phyloP scores from a whole-genome alignment of 805 yeast species.

The Geotrichum ghanense region DNA sequence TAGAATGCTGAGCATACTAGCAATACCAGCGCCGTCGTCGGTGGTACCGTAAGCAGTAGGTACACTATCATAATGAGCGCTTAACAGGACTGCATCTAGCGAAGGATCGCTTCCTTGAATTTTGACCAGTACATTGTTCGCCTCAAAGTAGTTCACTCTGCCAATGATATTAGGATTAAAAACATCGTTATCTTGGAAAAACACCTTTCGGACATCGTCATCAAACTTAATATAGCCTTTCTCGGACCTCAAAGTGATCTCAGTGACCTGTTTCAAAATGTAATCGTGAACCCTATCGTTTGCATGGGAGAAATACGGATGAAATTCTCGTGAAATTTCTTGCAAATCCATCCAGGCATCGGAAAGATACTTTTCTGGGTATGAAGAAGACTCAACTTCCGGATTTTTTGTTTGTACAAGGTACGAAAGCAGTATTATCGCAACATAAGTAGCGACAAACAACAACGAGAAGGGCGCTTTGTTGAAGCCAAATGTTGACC shows the following conservation, averaged over 20 bases:
- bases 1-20: constrained; percentile 62
- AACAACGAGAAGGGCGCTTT: constrained; percentile 14
- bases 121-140: constrained; percentile 69
- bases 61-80: constrained; percentile 86
- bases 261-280: constrained; percentile 33
- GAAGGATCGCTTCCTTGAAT: constrained; percentile 49
- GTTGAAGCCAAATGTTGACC: constrained; percentile 16
- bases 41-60: constrained; percentile 83
- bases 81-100: constrained; percentile 57
- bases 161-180: constrained; percentile 27
- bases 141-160: constrained; percentile 64
- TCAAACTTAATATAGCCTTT: constrained; percentile 27
- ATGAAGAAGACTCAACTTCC: constrained; percentile 4
- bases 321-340: constrained; percentile 50
- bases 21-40: constrained; percentile 87
- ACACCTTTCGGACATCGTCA: constrained; percentile 31
- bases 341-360: constrained; percentile 65
- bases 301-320: constrained; percentile 69
- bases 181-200: constrained; percentile 40
- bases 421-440: constrained; percentile 4
- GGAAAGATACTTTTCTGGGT: constrained; percentile 7
- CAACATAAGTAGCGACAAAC: constrained; percentile 9
- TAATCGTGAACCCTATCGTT: constrained; percentile 71
- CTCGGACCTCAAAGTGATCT: constrained; percentile 21
- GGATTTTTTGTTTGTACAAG: constrained; percentile 5